phyloP scores from a whole-genome alignment of 1,139 yeast genomes.

The Magnusiomyces sp. region DNA sequence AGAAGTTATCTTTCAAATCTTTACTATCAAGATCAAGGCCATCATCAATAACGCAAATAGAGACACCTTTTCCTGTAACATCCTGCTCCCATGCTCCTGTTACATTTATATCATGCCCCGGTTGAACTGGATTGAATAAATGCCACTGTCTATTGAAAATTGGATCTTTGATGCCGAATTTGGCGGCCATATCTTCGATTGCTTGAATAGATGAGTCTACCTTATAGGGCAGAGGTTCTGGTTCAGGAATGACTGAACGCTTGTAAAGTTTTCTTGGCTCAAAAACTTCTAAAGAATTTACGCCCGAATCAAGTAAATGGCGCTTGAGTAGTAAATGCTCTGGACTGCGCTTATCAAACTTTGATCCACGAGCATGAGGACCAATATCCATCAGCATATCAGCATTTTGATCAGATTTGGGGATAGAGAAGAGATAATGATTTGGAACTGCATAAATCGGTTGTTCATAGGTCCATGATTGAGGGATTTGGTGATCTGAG shows the following conservation, averaged over 20 bases:
- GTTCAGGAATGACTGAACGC: not conserved
- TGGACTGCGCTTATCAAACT: not conserved
- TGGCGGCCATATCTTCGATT: constrained; percentile 22
- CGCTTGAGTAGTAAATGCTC: constrained; percentile 1
- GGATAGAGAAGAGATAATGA: constrained; percentile 29
- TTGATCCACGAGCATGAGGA: not conserved
- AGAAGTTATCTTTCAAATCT: constrained; percentile 64
- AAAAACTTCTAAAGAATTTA: constrained; percentile 4
- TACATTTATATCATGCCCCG: constrained; percentile 83
- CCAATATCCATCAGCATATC: constrained; percentile 7
- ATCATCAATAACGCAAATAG: constrained; percentile 85
- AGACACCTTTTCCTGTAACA: constrained; percentile 71
- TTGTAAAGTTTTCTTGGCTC: constrained; percentile 4
- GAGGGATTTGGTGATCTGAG: not conserved
- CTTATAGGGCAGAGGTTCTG: constrained; percentile 7
- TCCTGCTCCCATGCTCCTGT: constrained; percentile 78
- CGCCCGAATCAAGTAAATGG: not conserved
- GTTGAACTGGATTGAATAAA: constrained; percentile 56
- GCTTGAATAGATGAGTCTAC: constrained; percentile 20
- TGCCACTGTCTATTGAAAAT: constrained; percentile 85
- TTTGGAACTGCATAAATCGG: constrained; percentile 26
- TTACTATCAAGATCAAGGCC: constrained; percentile 76
- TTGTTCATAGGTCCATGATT: constrained; percentile 28
- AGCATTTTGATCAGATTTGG: constrained; percentile 14
- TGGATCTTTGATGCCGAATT: constrained; percentile 70